A percentile compares a stretch with the other conserved stretches of the same genome.
These are phyloP conservation scores for Russula sp. DNA, from an alignment of 768 basidiomycete species.

Conservation along the genomic window DNA sequence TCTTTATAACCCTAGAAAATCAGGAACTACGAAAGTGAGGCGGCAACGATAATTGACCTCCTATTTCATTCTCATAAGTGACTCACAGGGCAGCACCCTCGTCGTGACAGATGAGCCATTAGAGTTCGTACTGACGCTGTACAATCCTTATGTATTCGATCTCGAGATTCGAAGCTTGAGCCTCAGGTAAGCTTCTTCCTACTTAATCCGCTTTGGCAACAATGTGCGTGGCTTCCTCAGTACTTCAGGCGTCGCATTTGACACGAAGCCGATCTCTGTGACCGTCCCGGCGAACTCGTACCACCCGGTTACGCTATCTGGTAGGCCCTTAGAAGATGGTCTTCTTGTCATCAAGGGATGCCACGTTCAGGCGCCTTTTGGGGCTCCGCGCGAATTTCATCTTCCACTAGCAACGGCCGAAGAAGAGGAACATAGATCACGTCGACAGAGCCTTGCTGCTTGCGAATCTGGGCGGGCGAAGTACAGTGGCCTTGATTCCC, in stretches of 20 bases:
- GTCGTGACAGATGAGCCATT: conserved; percentile 81
- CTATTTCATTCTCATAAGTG: conserved; percentile 4
- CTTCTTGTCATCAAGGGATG: conserved; percentile 74
- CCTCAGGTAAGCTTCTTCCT: conserved; percentile 58
- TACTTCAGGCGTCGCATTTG: conserved; percentile 76
- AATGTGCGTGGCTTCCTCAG: conserved; percentile 41
- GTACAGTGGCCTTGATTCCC: conserved; percentile 67
- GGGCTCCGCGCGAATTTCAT: conserved; percentile 65
- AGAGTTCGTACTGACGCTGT: conserved; percentile 80
- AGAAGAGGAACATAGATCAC: conserved; percentile 60
- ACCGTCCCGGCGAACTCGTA: conserved; percentile 71
- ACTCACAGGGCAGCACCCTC: conserved; percentile 51
- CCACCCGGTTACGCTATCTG: conserved; percentile 69
- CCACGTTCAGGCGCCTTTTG: conserved; percentile 70
- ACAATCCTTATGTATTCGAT: conserved; percentile 91
- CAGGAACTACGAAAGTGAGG: conserved; percentile 55
- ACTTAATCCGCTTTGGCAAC: neutral
- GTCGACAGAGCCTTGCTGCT: conserved; percentile 55
- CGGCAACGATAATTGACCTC: neutral
- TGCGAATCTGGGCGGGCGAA: conserved; percentile 73
- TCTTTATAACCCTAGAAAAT: conserved; percentile 84
- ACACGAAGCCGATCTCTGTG: conserved; percentile 59
- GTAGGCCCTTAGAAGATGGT: conserved; percentile 63
- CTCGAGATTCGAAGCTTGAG: conserved; percentile 80
- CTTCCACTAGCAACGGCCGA: conserved; percentile 70